A percentile compares a stretch with the other conserved stretches of the same genome.
These are phyloP conservation scores for Micromonas pusilla DNA, from an alignment of 139 green algal species.

Conservation along the genomic window DNA sequence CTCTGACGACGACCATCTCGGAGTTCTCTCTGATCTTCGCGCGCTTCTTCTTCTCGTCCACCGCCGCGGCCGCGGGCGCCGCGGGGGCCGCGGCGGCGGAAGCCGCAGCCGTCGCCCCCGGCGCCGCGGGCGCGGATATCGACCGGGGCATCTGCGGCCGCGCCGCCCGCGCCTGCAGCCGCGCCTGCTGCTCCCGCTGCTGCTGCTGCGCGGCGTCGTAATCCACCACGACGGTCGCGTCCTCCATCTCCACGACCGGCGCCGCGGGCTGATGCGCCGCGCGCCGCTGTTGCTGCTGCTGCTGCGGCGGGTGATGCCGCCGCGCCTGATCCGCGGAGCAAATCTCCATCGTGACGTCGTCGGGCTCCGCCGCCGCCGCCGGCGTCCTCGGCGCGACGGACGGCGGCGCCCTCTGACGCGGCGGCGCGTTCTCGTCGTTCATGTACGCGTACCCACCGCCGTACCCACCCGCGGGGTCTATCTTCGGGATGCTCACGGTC, in stretches of 20 bases:
- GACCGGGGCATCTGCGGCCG: not conserved
- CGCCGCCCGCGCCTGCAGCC: not conserved
- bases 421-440: no score
- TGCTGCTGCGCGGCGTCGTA: not conserved
- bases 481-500: no score
- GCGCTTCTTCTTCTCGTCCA: not conserved
- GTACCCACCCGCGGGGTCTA: no score
- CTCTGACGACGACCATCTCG: conserved; percentile 46
- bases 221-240: not conserved
- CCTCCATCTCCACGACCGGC: not conserved
- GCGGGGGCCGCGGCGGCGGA: not conserved
- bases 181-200: not conserved
- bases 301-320: not conserved
- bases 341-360: not conserved
- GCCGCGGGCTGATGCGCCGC: not conserved
- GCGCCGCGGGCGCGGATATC: not conserved
- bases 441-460: no score
- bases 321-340: not conserved
- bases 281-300: not conserved
- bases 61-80: not conserved
- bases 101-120: not conserved
- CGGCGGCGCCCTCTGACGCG: not conserved
- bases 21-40: not conserved
- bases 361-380: not conserved
- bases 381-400: not conserved